A percentile compares a stretch with the other conserved stretches of the same genome.
These are phyloP conservation scores for Coemansia guatemalensis DNA, from an alignment of 192 early-diverging fungal species.

Conservation along the genomic window DNA sequence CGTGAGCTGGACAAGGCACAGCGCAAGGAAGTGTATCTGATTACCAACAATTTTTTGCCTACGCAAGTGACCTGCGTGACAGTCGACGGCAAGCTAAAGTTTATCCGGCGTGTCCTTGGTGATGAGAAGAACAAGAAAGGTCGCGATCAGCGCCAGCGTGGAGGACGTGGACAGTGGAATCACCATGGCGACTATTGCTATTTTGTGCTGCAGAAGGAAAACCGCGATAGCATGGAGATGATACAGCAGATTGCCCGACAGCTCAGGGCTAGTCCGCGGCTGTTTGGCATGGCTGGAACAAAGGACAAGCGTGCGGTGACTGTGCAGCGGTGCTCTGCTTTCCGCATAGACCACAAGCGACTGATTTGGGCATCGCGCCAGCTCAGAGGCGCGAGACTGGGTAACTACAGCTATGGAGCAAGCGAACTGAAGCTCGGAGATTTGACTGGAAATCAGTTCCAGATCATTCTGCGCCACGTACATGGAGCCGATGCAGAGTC, in stretches of 20 bases:
- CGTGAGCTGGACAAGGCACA: slow-evolving; percentile 37
- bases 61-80: slow-evolving; percentile 41
- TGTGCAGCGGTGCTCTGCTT: slow-evolving; percentile 75
- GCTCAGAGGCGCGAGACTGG: slow-evolving; percentile 54
- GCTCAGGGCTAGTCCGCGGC: slow-evolving; percentile 37
- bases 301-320: slow-evolving; percentile 95
- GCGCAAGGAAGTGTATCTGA: slow-evolving; percentile 40
- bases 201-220: slow-evolving; percentile 92
- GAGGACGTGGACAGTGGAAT: slow-evolving; percentile 47
- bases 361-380: slow-evolving; percentile 18
- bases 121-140: background rate
- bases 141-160: slow-evolving; percentile 7
- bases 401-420: slow-evolving; percentile 72
- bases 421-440: slow-evolving; percentile 79
- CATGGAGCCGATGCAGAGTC: slow-evolving; percentile 52
- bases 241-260: slow-evolving; percentile 53
- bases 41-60: slow-evolving; percentile 54
- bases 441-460: slow-evolving; percentile 87
- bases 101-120: slow-evolving; percentile 14
- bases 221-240: slow-evolving; percentile 88
- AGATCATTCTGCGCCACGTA: slow-evolving; percentile 71
- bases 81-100: slow-evolving; percentile 33
- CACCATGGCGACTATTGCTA: slow-evolving; percentile 73
- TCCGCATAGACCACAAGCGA: slow-evolving; percentile 51
- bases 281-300: slow-evolving; percentile 85